These are phyloP conservation scores for Calonectria pseudoturangicola DNA, from an alignment of 2,329 filamentous ascomycete genomes.

Conservation along the genomic window DNA sequence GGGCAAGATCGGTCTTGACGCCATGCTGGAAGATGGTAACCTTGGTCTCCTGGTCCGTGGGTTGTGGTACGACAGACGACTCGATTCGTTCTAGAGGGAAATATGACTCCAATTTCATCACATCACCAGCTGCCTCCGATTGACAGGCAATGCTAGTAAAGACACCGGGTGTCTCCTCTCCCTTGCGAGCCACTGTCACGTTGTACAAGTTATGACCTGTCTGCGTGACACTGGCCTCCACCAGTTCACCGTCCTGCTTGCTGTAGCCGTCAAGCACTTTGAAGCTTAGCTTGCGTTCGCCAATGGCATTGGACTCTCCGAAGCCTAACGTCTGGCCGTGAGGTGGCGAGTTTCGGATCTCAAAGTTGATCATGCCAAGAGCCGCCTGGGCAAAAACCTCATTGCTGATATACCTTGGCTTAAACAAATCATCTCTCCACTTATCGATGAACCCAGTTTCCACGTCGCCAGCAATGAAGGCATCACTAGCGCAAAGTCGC, in stretches of 20 bases:
- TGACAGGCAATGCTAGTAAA: conserved; percentile 69
- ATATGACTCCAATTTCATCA: conserved; percentile 69
- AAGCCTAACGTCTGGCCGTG: conserved; percentile 75
- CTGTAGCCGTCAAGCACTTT: conserved; percentile 76
- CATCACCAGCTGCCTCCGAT: conserved; percentile 53
- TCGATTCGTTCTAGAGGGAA: conserved; percentile 88
- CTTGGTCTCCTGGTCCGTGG: conserved; percentile 72
- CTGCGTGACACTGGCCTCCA: conserved; percentile 71
- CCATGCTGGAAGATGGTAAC: conserved; percentile 87
- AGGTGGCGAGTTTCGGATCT: conserved; percentile 62
- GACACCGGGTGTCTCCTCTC: conserved; percentile 59
- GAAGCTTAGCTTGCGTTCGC: conserved; percentile 70
- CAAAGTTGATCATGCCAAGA: conserved; percentile 79
- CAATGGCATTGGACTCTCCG: conserved; percentile 64
- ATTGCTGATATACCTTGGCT: conserved; percentile 73
- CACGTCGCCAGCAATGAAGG: conserved; percentile 90
- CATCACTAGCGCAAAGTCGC: conserved; percentile 85
- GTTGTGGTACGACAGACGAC: conserved; percentile 82
- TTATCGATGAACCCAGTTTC: conserved; percentile 98
- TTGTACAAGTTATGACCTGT: conserved; percentile 68
- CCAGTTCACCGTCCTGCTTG: conserved; percentile 78
- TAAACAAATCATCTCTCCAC: conserved; percentile 87
- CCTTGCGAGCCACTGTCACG: conserved; percentile 66
- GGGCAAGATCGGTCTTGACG: conserved; percentile 73
- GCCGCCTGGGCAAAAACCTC: conserved; percentile 93